Percentiles rank a stretch among this genome's conserved stretches.
Conservation (phyloP, 179 eudicot species). For the Corrigiola litoralis region DNA sequence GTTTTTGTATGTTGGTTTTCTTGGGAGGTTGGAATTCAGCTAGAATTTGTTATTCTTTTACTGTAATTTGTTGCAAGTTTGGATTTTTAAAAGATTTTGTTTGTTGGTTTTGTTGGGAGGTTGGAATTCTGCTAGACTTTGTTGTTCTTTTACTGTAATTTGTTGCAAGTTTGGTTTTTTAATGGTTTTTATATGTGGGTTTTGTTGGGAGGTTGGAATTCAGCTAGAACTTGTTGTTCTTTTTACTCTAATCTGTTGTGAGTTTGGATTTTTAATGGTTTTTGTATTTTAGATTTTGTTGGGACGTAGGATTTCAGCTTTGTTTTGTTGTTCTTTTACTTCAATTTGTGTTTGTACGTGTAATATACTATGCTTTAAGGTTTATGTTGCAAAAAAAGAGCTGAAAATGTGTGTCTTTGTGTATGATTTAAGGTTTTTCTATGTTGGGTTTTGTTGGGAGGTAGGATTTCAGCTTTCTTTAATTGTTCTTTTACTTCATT, state of each 20-base stretch:
- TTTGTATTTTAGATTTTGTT: background rate
- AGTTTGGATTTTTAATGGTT: background rate
- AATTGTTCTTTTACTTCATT: no score
- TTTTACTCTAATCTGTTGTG: background rate
- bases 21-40: no score
- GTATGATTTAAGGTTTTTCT: no score
- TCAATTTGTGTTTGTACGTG: constrained; percentile 1
- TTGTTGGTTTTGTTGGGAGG: background rate
- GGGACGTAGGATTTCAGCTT: constrained; percentile 8
- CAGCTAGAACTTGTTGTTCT: background rate
- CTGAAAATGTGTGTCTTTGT: no score
- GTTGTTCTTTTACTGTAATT: background rate
- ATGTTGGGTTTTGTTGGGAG: no score
- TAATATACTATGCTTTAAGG: background rate
- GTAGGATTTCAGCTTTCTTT: no score
- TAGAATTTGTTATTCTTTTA: background rate
- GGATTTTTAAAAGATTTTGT: background rate
- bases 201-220: no score
- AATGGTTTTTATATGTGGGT: background rate
- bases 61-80: constrained; percentile 2
- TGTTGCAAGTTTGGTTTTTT: background rate
- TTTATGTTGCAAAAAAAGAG: background rate
- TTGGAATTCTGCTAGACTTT: no score
- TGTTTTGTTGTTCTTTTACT: constrained; percentile 4
- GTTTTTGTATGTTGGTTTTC: background rate